These are phyloP conservation scores for Clonostachys rosea DNA, from an alignment of 2,329 filamentous ascomycete genomes.

Conservation along the genomic window DNA sequence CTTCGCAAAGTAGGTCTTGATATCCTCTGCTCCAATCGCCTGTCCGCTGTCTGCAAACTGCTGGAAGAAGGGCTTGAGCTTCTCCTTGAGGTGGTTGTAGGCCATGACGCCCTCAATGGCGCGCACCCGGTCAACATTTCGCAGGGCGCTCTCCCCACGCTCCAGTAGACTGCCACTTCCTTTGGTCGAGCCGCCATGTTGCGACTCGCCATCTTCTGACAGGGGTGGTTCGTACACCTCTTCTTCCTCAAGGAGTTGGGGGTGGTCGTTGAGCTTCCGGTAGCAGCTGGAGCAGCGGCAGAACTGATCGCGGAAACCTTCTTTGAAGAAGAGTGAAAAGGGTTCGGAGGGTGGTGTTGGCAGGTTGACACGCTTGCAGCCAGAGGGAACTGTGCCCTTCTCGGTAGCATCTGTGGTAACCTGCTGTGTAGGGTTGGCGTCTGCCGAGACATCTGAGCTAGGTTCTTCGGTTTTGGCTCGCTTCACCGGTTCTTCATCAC, in stretches of 20 bases:
- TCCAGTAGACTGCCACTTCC: conserved; percentile 84
- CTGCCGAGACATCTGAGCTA: neutral
- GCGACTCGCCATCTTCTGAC: conserved; percentile 58
- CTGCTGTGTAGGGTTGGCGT: neutral
- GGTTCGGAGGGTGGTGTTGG: conserved; percentile 47
- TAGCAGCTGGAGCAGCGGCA: conserved; percentile 85
- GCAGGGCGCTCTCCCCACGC: conserved; percentile 86
- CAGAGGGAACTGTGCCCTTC: conserved; percentile 2
- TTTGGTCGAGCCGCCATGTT: conserved; percentile 50
- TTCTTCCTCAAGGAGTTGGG: conserved; percentile 88
- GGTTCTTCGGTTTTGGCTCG: conserved; percentile 31
- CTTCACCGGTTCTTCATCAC: conserved; percentile 33
- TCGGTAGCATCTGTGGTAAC: neutral
- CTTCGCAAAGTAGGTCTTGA: conserved; percentile 95
- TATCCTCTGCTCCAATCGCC: conserved; percentile 88
- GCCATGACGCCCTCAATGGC: conserved; percentile 98
- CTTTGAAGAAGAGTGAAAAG: conserved; percentile 80
- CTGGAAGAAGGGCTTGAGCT: conserved; percentile 90
- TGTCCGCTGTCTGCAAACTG: conserved; percentile 89
- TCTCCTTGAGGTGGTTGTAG: conserved; percentile 93
- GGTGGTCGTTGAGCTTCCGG: conserved; percentile 62
- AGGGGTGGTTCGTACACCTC: conserved; percentile 90
- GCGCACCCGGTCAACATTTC: conserved; percentile 84
- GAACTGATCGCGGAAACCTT: conserved; percentile 73
- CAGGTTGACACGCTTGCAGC: conserved; percentile 59